Base-by-base conservation (phyloP, 805 yeast species). In the Lachancea mirantina region DNA sequence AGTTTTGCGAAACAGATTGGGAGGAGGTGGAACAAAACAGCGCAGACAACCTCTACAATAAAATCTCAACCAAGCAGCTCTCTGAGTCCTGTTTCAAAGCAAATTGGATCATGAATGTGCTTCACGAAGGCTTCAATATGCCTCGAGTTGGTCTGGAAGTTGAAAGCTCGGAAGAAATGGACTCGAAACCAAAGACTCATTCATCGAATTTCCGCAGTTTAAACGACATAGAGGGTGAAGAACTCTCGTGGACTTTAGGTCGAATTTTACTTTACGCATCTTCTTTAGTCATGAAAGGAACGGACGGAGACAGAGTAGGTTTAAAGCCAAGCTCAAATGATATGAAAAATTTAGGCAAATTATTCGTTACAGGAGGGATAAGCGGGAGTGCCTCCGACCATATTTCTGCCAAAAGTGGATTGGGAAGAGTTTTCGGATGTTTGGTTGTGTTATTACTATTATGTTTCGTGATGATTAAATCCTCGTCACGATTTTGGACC, bases 171-270 rank as follows among this genome's bases (percentile, higher is more conserved):
- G 24, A 50, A 50, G 39, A 50, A 50, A 43, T 50, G 2, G 40
- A 38, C 5, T n/a, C n/a, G n/a, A n/a, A n/a, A n/a, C n/a, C n/a
- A n/a, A 36, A 28, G 5, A 38, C 23, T 15, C 48, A 42, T 3
- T 52, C 49, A 11, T 45, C 43, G 6, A 50, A 50, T 30, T 87
- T 92, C 58, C 85, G 81, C 57, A 80, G 94, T 39, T 87, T 92
- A 0, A 78, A 79, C 35, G 68, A 77, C 11, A 74, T 92, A 19
- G 71, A 84, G 38, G 96, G 94, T 2, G 74, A 76, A 4, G 98
- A 92, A 45, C 63, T 92, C 11, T 82, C 96, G 0, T 92, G 99
- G 99, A 89, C 97, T 0, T 55, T 92, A 21, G 99, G 98, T 4
- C 79, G 82, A 49, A 85, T 88, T 17, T 53, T 92, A 4, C 55